Base-by-base conservation (phyloP, 345 rosid genomes). In the Gossypium sturtianum region DNA sequence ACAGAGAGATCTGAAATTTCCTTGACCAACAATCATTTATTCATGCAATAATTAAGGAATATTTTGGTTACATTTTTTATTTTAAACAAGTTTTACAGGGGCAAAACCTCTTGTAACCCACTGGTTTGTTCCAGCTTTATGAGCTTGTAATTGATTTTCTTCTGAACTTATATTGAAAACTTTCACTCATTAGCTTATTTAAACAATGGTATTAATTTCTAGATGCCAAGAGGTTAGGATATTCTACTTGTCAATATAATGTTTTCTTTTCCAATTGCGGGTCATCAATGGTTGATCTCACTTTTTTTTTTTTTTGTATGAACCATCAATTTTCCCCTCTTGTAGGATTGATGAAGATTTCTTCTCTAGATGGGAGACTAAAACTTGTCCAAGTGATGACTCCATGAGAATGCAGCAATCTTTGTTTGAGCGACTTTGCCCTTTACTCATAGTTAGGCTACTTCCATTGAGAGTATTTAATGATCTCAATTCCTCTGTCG, bases 391-490 rank as follows among this genome's bases (percentile, higher is more conserved):
- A 56, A 71, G 78, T 66, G 85, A 82, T 47, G 84, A 83, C 60
- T 76, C 74, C 3, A 38, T 68, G 73, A 76, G 58, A 71, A 74
- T 81, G 79, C 87, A 86, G 78, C 88, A 82, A 67, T 79, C 74
- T 71, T 82, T 94, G 49, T 94, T 89, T 88, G 88, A 86, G 69
- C 91, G 81, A 68, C 97, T 94, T 69, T 92, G 93, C 84, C 98
- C 98, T 7, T 71, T 94, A 75, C 98, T 94, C 74, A 77, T 94
- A 62, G 77, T 94, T 74, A 87, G 91, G 80, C 66, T 94, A 72
- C 98, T 94, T 83, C 98, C 98, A 7, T 75, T 91, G 73, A 83
- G 89, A 84, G 87, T 94, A 62, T 94, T 94, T 80, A 76, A 86
- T 70, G 81, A 88, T 83, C 82, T 87, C 75, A 78, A 76, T 67